These are phyloP conservation scores for Tulasnella sp. DNA, from an alignment of 768 basidiomycete genomes.

Conservation along the genomic window DNA sequence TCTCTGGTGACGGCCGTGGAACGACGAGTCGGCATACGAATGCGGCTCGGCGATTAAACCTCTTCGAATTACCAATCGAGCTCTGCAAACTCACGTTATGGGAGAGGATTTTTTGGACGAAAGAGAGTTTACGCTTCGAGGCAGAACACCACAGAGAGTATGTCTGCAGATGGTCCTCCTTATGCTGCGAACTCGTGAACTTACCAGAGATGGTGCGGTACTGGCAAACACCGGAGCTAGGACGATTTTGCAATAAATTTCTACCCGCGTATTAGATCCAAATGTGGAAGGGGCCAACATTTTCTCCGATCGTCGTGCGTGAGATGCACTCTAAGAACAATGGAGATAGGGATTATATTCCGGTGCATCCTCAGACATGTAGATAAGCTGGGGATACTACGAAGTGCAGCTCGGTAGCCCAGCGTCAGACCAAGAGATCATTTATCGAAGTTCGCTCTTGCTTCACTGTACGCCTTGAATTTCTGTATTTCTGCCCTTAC, in stretches of 20 bases:
- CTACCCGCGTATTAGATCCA: background rate
- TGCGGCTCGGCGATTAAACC: no score
- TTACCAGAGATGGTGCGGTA: no score
- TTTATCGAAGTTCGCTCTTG: background rate
- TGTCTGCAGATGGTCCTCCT: background rate
- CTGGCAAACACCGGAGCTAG: background rate
- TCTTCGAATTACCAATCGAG: no score
- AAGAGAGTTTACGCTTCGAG: no score
- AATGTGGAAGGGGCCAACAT: background rate
- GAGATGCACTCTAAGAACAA: background rate
- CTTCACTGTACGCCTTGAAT: constrained; percentile 13
- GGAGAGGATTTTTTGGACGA: no score
- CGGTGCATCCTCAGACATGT: background rate
- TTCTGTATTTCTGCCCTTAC: no score
- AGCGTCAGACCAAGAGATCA: background rate
- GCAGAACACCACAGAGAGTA: background rate
- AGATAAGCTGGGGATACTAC: background rate
- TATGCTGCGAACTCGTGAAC: background rate
- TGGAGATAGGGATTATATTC: background rate
- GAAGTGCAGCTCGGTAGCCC: background rate
- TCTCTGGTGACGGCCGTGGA: no score
- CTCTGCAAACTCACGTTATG: no score
- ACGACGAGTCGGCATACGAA: no score
- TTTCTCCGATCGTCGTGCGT: background rate
- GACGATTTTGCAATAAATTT: background rate